These are phyloP conservation scores for Trichoderma atroviride DNA, from an alignment of 2,329 filamentous ascomycete species.

Conservation along the genomic window DNA sequence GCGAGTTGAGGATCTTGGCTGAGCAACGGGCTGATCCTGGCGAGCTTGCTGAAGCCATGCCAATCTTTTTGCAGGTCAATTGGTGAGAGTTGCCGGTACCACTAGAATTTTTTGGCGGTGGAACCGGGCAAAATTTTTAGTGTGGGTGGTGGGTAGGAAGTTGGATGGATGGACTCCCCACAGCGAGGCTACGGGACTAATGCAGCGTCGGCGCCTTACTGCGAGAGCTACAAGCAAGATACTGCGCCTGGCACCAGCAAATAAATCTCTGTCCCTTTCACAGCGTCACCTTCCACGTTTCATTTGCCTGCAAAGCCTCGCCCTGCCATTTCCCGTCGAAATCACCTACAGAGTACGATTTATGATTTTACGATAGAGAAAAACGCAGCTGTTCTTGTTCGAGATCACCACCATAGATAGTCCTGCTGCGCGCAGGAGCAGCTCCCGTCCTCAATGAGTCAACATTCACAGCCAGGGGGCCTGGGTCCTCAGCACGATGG, in stretches of 20 bases:
- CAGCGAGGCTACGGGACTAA: background rate
- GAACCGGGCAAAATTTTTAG: slow-evolving; percentile 45
- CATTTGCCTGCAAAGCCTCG: background rate
- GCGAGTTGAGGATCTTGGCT: slow-evolving; percentile 30
- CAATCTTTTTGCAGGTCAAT: slow-evolving; percentile 17
- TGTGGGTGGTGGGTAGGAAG: slow-evolving; percentile 8
- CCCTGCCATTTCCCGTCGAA: background rate
- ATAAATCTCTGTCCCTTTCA: background rate
- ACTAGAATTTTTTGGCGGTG: slow-evolving; percentile 50
- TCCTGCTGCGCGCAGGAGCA: slow-evolving; percentile 7
- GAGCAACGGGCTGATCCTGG: slow-evolving; percentile 11
- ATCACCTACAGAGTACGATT: background rate
- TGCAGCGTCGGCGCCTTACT: background rate
- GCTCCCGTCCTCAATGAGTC: slow-evolving; percentile 49
- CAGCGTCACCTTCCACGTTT: background rate
- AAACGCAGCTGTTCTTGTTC: background rate
- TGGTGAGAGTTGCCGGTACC: slow-evolving; percentile 22
- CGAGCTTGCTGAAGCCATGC: slow-evolving; percentile 25
- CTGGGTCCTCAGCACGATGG: slow-evolving; percentile 61
- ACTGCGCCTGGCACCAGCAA: too few relatives aligned
- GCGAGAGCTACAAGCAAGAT: background rate
- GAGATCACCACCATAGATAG: background rate
- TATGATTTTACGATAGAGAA: background rate
- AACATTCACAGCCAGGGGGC: slow-evolving; percentile 52
- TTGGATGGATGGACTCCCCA: slow-evolving; percentile 1